Evolutionary conservation across 2,329 filamentous ascomycete genomes (phyloP).

Genomic region (Fusarium buxicola): DNA sequence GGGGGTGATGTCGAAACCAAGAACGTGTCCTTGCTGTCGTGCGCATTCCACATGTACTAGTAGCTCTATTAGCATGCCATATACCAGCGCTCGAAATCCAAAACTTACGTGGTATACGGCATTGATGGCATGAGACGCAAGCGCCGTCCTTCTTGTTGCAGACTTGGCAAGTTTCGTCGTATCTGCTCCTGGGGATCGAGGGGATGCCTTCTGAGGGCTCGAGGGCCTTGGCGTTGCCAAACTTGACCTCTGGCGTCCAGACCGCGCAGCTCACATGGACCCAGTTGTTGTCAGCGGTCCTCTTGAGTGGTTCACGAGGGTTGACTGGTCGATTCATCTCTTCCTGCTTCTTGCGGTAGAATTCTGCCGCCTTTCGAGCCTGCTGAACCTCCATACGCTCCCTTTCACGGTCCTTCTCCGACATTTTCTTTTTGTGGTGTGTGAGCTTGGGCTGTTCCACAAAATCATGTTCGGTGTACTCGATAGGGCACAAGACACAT

Average conservation of each 20-base stretch:
- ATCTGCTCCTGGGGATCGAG: constrained; percentile 78
- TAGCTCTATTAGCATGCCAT: constrained; percentile 20
- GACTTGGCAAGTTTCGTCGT: constrained; percentile 82
- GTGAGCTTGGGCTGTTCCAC: constrained; percentile 73
- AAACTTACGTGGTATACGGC: constrained; percentile 64
- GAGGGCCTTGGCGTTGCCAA: constrained; percentile 84
- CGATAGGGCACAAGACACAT: constrained; percentile 90
- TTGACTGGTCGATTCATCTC: constrained; percentile 84
- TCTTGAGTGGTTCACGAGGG: constrained; percentile 91
- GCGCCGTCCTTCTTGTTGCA: constrained; percentile 83
- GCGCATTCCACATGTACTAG: constrained; percentile 91
- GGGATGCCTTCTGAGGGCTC: constrained; percentile 92
- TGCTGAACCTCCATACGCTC: constrained; percentile 88
- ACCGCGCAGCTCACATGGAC: constrained; percentile 94
- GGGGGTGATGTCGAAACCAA: constrained; percentile 91
- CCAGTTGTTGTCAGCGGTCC: constrained; percentile 97
- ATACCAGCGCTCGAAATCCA: neutral
- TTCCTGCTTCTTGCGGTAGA: constrained; percentile 84
- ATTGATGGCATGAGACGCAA: constrained; percentile 84
- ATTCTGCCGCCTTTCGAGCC: constrained; percentile 81
- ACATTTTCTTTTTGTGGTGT: constrained; percentile 82
- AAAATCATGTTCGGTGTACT: constrained; percentile 83
- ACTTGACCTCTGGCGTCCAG: constrained; percentile 93
- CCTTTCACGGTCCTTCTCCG: constrained; percentile 89
- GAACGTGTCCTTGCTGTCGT: constrained; percentile 80